Conservation (phyloP, 345 rosid genomes). For the Corchorus capsularis region DNA sequence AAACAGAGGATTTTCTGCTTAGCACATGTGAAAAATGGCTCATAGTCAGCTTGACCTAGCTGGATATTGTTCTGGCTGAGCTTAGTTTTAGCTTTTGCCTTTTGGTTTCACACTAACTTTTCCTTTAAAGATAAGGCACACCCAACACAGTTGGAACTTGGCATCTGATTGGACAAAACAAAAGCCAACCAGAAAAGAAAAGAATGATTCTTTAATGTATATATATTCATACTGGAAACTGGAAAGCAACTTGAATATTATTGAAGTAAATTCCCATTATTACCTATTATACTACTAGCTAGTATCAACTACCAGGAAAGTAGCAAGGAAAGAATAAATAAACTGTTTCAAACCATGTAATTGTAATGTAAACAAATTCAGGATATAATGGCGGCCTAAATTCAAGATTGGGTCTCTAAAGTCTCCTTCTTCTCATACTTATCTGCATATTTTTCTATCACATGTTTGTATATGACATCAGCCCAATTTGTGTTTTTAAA, state of each 20-base stretch:
- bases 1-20: not conserved
- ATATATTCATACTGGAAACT: not conserved
- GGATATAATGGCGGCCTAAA: not conserved
- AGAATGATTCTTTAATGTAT: not conserved
- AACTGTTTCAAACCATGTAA: not conserved
- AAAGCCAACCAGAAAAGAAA: not conserved
- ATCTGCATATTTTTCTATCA: not conserved
- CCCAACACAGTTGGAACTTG: not conserved
- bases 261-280: not conserved
- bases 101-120: not conserved
- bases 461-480: constrained; percentile 3
- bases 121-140: not conserved
- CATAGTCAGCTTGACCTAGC: not conserved
- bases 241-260: not conserved
- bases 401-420: not conserved
- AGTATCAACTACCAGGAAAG: not conserved
- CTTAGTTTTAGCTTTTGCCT: not conserved
- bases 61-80: not conserved
- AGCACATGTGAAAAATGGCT: not conserved
- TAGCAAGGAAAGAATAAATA: not conserved
- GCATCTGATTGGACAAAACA: not conserved
- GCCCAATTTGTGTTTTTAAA: not conserved
- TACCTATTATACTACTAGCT: not conserved
- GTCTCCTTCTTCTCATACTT: not conserved
- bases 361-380: not conserved